Evolutionary conservation across 805 yeast species (phyloP), one percentile per base, ranked within the genome.

Genomic region (Sugiyamaella valdiviana): DNA sequence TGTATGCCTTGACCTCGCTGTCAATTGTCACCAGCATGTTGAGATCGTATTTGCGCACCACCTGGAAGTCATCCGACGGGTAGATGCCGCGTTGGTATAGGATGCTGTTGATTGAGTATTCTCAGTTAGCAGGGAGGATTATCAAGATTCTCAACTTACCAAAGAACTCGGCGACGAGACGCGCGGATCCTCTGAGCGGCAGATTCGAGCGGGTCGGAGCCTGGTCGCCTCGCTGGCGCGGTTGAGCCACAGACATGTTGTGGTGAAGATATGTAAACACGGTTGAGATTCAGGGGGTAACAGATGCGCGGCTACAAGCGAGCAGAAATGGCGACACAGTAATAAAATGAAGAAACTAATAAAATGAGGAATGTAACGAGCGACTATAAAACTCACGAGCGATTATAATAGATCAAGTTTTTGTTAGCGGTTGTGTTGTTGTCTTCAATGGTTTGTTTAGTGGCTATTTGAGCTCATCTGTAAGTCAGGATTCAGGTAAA

Each of bases 51-150:
- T 87, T 88, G 57, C 78, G 75, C 2, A 86, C 88, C 1, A 82
- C 73, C 45, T 75, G 75, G 65, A 91, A 90, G 62, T 88, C 95
- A 53, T 85, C 95, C 2, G 85, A 74, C 0, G 96, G 95, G 58
- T 90, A 90, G 16, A 90, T 81, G 0, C 95, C 95, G 45, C 98
- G 70, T 63, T 91, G 97, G 63, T 83, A 90, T 4, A 91, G 74
- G 21, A 90, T 85, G 42, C 82, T 79, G 61, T 87, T 83, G 46
- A 90, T 81, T 46, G 91, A 78, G 62, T 80, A 86, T 57, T 86
- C 85, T 66, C 14, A 1, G 36, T n/a, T 17, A 5, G 19, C 36
- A 5, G 26, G 20, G 12, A n/a, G 6, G 6, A 29, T 15, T n/a
- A 17, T 9, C 35, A 15, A 20, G 45, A n/a, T 39, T 14, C n/a